These are phyloP conservation scores for Neoboletus subvelutipes DNA, from an alignment of 768 basidiomycete genomes.

Conservation along the genomic window DNA sequence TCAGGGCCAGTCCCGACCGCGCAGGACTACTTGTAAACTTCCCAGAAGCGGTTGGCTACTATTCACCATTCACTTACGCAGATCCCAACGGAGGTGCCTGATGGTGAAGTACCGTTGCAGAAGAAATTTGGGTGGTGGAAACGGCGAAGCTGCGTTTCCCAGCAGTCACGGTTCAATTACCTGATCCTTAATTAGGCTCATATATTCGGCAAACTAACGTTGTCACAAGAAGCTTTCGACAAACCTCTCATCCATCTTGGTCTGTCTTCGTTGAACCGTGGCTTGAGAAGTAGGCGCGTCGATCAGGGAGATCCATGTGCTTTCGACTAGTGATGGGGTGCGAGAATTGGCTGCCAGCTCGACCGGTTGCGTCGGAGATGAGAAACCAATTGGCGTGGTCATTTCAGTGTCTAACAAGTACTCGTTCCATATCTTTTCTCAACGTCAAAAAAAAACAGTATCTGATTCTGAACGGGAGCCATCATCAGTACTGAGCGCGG, in stretches of 20 bases:
- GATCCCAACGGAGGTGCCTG: neutral
- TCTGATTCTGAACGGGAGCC: neutral
- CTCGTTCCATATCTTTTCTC: slow-evolving; percentile 5
- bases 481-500: neutral
- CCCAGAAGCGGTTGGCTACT: neutral
- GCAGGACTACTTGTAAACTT: neutral
- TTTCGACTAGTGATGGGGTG: slow-evolving; percentile 11
- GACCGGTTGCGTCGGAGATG: slow-evolving; percentile 19
- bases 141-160: slow-evolving; percentile 17
- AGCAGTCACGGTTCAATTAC: slow-evolving; percentile 15
- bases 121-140: slow-evolving; percentile 9
- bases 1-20: neutral
- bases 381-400: slow-evolving; percentile 15
- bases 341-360: slow-evolving; percentile 11
- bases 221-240: slow-evolving; percentile 10
- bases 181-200: slow-evolving; percentile 21
- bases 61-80: slow-evolving; percentile 9
- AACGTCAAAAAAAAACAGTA: neutral
- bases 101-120: slow-evolving; percentile 6
- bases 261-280: slow-evolving; percentile 8
- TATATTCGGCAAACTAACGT: slow-evolving; percentile 17
- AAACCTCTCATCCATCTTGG: slow-evolving; percentile 4
- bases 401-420: slow-evolving; percentile 11
- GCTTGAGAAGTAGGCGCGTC: neutral
- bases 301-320: slow-evolving; percentile 10